These are phyloP conservation scores for Fusarium concolor DNA, from an alignment of 2,329 filamentous ascomycete genomes.

Conservation along the genomic window DNA sequence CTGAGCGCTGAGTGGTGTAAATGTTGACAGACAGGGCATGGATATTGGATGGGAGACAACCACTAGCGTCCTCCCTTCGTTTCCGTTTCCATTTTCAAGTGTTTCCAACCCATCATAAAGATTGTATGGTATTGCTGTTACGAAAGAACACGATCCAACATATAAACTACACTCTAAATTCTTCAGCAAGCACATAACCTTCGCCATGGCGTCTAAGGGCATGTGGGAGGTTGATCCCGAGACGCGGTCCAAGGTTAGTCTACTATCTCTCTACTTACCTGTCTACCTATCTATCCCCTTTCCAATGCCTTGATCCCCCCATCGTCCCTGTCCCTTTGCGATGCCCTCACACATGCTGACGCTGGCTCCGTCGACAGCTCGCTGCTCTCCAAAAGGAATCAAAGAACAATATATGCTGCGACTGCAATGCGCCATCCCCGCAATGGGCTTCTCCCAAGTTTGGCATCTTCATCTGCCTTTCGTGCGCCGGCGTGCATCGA, in stretches of 20 bases:
- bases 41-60: conserved; percentile 16
- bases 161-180: conserved; percentile 8
- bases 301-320: conserved; percentile 6
- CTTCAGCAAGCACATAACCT: conserved; percentile 5
- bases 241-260: conserved; percentile 87
- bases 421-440: conserved; percentile 93
- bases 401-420: conserved; percentile 90
- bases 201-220: conserved; percentile 73
- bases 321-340: neutral
- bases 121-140: neutral
- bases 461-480: conserved; percentile 97
- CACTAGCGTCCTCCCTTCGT: conserved; percentile 33
- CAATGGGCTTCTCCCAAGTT: conserved; percentile 99
- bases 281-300: conserved; percentile 3
- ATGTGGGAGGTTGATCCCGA: conserved; percentile 99
- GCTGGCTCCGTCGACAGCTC: conserved; percentile 66
- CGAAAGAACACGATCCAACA: conserved; percentile 2
- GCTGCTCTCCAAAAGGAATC: conserved; percentile 90
- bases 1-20: conserved; percentile 34
- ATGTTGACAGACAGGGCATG: conserved; percentile 4
- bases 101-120: conserved; percentile 25
- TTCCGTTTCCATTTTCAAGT: conserved; percentile 29
- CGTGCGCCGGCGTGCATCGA: conserved; percentile 93
- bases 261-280: neutral
- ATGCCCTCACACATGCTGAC: conserved; percentile 29